Base-by-base conservation (phyloP, 371 early-diverging fungal species). In the Sporodiniella umbellata region DNA sequence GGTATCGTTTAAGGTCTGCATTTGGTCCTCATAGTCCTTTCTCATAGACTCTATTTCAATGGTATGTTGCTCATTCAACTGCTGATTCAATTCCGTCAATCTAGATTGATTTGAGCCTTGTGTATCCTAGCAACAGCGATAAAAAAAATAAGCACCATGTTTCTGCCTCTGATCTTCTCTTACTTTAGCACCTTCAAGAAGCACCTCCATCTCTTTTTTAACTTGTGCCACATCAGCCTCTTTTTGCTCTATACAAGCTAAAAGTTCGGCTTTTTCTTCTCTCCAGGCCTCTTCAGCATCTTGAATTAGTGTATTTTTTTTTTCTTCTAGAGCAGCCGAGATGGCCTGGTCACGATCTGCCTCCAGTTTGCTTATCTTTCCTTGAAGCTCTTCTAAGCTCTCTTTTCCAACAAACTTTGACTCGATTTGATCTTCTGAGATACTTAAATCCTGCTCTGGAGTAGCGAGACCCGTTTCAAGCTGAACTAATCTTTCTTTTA, bases 21-120 rank as follows among this genome's bases (percentile, higher is more conserved):
- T n/a, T 25, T 58, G 54, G 6, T 19, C 8, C 25, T 63, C 58
- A 31, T 63, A 58, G 1, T 63, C 56, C 28, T 58, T 52, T 18
- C 58, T 58, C 14, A 63, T 31, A 3, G 22, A 23, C 1, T 17
- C 28, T 15, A 63, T 44, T 21, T 63, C 58, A 19, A 40, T 49
- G 10, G 43, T 17, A 37, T 63, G 58, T 22, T 63, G 58, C 18
- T 63, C 53, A 19, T 51, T 58, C 12, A 63, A 22, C 17, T 63
- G 59, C 24, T 58, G 50, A 17, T 43, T 58, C 31, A 58, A 45
- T 8, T 48, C 45, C 6, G 55, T 58, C 35, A 63, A 48, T 33
- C 59, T 46, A 14, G 55, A 58, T 28, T 63, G 64, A 42, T 63
- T 58, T 4, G 64, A 58, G 23, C 58, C 53, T 24, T 63, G 64